A percentile compares a stretch with the other conserved stretches of the same genome.
Conservation (phyloP, 2,329 filamentous ascomycete species). For the Dryadomyces quercus-mongolicae region DNA sequence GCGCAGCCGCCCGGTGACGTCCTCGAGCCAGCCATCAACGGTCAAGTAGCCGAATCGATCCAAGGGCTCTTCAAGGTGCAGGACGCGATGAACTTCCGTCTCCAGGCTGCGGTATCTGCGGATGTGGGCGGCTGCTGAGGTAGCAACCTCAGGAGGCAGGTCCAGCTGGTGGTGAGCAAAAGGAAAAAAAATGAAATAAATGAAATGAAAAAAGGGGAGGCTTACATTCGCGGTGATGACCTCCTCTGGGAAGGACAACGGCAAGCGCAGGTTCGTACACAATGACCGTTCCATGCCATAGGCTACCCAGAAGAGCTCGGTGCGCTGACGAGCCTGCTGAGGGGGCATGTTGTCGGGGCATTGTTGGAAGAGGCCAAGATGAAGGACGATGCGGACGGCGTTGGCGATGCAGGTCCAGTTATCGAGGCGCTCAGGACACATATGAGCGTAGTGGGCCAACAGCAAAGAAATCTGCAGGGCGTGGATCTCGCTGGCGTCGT, state of each 20-base stretch:
- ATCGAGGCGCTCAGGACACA: conserved; percentile 31
- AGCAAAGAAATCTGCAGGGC: conserved; percentile 37
- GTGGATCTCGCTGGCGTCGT: conserved; percentile 22
- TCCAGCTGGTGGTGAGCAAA: neutral
- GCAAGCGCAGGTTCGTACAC: conserved; percentile 40
- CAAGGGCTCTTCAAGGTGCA: conserved; percentile 2
- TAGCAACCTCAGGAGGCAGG: neutral
- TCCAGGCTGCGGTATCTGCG: conserved; percentile 1
- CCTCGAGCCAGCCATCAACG: neutral
- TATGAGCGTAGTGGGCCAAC: conserved; percentile 34
- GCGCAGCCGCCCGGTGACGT: neutral
- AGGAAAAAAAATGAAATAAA: neutral
- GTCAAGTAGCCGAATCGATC: neutral
- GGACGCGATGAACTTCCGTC: conserved; percentile 1
- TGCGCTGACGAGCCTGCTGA: conserved; percentile 35
- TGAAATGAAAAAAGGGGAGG: neutral
- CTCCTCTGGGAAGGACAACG: conserved; percentile 19
- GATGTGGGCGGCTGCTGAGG: neutral
- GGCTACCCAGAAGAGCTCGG: conserved; percentile 53
- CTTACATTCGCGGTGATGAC: neutral
- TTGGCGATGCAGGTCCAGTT: conserved; percentile 36
- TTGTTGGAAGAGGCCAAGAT: conserved; percentile 35
- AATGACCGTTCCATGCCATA: conserved; percentile 37
- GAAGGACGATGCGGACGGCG: conserved; percentile 33
- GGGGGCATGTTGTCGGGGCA: conserved; percentile 36